These are phyloP conservation scores for Fusarium oxysporum DNA, from an alignment of 2,329 filamentous ascomycete genomes.

Conservation along the genomic window DNA sequence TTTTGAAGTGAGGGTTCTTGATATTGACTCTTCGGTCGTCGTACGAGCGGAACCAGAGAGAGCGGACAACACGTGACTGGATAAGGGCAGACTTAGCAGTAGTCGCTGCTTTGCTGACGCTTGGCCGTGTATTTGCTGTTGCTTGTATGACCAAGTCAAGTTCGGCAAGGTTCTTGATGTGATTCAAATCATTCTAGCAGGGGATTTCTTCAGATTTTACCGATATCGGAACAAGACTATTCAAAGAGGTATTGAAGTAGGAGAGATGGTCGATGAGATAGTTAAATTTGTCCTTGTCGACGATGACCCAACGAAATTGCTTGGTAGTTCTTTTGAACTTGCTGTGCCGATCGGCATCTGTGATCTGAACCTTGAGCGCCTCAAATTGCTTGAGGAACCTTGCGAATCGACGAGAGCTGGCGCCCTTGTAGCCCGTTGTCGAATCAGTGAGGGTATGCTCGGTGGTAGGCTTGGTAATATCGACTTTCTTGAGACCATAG, in stretches of 20 bases:
- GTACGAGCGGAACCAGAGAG: not conserved
- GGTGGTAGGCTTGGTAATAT: not conserved
- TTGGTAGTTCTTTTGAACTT: not conserved
- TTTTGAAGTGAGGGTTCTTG: not conserved
- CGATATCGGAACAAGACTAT: not conserved
- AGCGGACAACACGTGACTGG: not conserved
- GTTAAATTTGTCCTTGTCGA: not conserved
- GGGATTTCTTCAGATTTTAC: fast-evolving
- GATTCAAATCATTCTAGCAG: not conserved
- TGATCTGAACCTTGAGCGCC: not conserved
- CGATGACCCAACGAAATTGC: not conserved
- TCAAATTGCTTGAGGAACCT: not conserved
- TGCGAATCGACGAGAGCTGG: fast-evolving
- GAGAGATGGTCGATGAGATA: not conserved
- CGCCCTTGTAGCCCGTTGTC: not conserved
- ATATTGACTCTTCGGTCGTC: not conserved
- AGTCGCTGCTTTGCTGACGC: not conserved
- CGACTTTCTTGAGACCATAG: not conserved
- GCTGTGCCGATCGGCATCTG: too few species aligned
- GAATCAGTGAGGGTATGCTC: not conserved
- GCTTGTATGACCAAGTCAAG: not conserved
- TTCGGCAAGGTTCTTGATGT: not conserved
- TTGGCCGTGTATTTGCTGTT: not conserved
- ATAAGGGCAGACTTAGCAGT: not conserved
- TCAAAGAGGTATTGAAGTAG: not conserved